These are phyloP conservation scores for Chimonanthus salicifolius DNA, from an alignment of 164 flowering plant species.

Conservation along the genomic window DNA sequence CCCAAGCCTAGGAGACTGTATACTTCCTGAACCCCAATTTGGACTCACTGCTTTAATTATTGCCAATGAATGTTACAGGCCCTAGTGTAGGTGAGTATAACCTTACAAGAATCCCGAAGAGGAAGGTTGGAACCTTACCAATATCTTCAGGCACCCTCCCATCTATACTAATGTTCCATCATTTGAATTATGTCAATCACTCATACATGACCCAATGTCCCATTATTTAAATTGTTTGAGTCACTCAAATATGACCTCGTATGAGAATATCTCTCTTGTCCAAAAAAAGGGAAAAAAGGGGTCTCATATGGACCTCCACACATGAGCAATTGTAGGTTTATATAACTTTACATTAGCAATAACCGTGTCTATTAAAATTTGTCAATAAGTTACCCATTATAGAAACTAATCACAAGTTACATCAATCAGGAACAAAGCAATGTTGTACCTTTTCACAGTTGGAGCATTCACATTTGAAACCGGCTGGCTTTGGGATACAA, in stretches of 20 bases:
- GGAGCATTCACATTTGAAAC: constrained; percentile 69
- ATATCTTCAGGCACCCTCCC: no score
- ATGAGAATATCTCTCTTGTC: no score
- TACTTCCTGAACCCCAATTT: not conserved
- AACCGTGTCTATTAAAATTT: no score
- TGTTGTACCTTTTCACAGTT: constrained; percentile 52
- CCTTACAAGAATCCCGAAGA: not conserved
- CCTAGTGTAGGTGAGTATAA: not conserved
- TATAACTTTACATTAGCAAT: no score
- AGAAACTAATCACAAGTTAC: not conserved
- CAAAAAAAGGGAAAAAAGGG: not conserved
- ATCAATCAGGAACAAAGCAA: not conserved
- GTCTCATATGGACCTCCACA: not conserved
- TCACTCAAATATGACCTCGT: no score
- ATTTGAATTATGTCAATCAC: no score
- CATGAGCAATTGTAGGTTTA: not conserved
- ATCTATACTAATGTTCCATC: no score
- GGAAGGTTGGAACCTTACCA: no score
- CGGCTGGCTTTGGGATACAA: constrained; percentile 58
- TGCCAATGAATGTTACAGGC: not conserved
- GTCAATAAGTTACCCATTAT: not conserved
- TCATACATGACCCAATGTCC: no score
- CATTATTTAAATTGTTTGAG: no score
- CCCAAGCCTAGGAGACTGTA: not conserved
- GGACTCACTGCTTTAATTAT: not conserved